phyloP scores from a whole-genome alignment of 768 basidiomycete species.

The Tricholoma terreum region DNA sequence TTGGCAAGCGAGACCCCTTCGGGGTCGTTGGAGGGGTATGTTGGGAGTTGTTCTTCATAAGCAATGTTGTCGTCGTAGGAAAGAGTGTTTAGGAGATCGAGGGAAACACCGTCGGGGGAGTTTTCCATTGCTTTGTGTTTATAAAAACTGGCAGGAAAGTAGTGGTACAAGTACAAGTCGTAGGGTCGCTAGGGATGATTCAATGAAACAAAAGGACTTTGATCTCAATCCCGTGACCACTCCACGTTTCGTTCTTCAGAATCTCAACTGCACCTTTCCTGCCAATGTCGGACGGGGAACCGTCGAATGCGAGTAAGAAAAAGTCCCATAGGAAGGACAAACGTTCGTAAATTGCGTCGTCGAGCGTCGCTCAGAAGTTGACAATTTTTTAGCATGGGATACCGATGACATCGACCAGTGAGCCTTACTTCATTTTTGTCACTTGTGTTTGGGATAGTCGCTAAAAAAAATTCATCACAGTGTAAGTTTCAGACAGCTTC shows the following conservation, averaged over 20 bases:
- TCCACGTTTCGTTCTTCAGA: background rate
- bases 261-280: slow-evolving; percentile 3
- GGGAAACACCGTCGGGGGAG: slow-evolving; percentile 32
- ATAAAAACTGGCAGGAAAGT: slow-evolving; percentile 6
- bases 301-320: slow-evolving; percentile 67
- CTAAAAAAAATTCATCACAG: slow-evolving; percentile 25
- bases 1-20: slow-evolving; percentile 47
- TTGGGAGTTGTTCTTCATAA: slow-evolving; percentile 56
- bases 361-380: slow-evolving; percentile 7
- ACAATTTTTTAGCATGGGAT: slow-evolving; percentile 78
- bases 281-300: slow-evolving; percentile 43
- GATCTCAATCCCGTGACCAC: background rate
- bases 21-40: slow-evolving; percentile 25
- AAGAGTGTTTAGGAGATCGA: slow-evolving; percentile 31
- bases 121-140: slow-evolving; percentile 48
- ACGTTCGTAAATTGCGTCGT: slow-evolving; percentile 52
- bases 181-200: background rate
- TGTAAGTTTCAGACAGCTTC: slow-evolving; percentile 33
- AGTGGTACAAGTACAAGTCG: slow-evolving; percentile 8
- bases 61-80: slow-evolving; percentile 55
- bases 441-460: background rate
- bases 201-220: slow-evolving; percentile 7
- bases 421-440: slow-evolving; percentile 31
- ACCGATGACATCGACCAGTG: slow-evolving; percentile 99
- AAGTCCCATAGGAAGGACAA: slow-evolving; percentile 93